Percentiles rank a stretch among this genome's conserved stretches.
These are phyloP conservation scores for Populus deltoides DNA, from an alignment of 345 rosid species.

Conservation along the genomic window DNA sequence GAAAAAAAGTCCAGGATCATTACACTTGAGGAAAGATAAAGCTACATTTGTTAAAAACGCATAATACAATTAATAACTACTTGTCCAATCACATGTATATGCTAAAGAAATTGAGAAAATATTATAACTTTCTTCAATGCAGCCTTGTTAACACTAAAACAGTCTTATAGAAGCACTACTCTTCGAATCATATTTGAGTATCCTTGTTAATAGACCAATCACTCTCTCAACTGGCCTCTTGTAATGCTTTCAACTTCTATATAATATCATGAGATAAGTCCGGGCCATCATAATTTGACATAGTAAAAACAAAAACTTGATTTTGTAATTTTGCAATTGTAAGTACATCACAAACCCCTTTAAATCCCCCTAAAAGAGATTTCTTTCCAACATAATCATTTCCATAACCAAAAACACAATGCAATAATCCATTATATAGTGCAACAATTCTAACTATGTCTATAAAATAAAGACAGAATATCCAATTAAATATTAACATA, in stretches of 20 bases:
- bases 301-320: too few species aligned
- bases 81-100: conserved; percentile 76
- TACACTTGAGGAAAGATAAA: background rate
- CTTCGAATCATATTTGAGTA: conserved; percentile 17
- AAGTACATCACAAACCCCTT: background rate
- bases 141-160: conserved; percentile 26
- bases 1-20: background rate
- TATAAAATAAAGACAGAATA: background rate
- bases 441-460: background rate
- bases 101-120: conserved; percentile 95
- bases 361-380: background rate
- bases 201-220: conserved; percentile 25
- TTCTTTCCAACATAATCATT: background rate
- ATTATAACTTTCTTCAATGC: conserved; percentile 68
- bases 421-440: background rate
- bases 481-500: background rate
- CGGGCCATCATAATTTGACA: background rate
- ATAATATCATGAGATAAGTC: conserved; percentile 21
- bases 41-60: background rate
- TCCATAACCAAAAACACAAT: background rate
- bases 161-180: conserved; percentile 16
- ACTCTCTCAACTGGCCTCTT: conserved; percentile 37
- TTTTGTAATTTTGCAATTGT: background rate
- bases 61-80: conserved; percentile 35
- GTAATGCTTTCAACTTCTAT: conserved; percentile 61